Evolutionary conservation across 2,329 filamentous ascomycete species (phyloP).

Genomic region (Xylaria sp.): DNA sequence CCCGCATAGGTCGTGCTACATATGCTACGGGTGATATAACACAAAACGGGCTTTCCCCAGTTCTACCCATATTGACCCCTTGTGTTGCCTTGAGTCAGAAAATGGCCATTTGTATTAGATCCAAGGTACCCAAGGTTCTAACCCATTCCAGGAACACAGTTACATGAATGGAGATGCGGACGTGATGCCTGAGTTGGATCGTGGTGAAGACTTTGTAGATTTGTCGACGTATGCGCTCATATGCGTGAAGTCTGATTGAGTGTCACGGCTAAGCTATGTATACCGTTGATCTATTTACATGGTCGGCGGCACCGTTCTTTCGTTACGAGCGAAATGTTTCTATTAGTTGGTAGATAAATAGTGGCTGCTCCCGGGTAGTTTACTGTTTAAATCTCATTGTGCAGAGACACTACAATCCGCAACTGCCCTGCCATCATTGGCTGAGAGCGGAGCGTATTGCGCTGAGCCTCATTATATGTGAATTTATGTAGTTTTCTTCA

Average conservation of each 20-base stretch:
- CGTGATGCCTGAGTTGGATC: background rate
- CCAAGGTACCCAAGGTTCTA: background rate
- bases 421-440: background rate
- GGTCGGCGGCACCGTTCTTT: too few relatives aligned
- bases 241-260: background rate
- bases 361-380: background rate
- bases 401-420: background rate
- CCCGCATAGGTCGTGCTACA: background rate
- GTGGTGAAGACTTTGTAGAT: background rate
- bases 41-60: background rate
- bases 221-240: background rate
- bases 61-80: constrained; percentile 2
- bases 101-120: background rate
- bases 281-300: too few relatives aligned
- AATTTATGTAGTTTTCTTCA: background rate
- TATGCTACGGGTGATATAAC: background rate
- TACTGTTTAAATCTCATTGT: background rate
- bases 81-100: background rate
- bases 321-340: background rate
- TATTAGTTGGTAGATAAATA: background rate
- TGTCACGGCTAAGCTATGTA: background rate
- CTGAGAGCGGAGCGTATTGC: background rate
- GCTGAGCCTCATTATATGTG: background rate
- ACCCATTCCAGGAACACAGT: background rate
- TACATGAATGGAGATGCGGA: background rate